Conservation (phyloP, 1,284 basidiomycete species). For the Austropuccinia psidii region DNA sequence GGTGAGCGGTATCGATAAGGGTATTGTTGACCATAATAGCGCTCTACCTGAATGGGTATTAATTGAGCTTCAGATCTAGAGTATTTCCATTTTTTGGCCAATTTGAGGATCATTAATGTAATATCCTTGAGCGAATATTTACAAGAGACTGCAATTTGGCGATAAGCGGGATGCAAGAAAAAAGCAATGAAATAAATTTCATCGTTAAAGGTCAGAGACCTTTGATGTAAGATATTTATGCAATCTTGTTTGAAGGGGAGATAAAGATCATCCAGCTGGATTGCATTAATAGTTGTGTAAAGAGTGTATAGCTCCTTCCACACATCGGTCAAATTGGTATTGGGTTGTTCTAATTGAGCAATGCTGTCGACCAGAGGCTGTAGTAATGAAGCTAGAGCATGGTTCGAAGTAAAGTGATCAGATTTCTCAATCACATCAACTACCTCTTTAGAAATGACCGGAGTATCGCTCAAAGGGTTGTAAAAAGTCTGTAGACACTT, state of each 20-base stretch:
- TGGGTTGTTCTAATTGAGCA: neutral
- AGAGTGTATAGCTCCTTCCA: neutral
- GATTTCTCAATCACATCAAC: neutral
- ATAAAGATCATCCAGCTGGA: neutral
- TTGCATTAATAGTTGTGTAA: neutral
- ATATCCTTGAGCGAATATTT: neutral
- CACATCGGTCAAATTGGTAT: neutral
- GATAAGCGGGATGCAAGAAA: slow-evolving; percentile 8
- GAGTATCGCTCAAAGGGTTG: neutral
- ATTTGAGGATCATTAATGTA: neutral
- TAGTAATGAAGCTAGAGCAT: slow-evolving; percentile 2
- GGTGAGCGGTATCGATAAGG: neutral
- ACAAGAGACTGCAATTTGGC: neutral
- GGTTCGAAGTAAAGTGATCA: slow-evolving; percentile 20
- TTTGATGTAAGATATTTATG: neutral
- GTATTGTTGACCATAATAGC: neutral
- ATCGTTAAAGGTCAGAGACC: neutral
- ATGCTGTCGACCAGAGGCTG: too few species aligned
- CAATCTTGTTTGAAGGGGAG: neutral
- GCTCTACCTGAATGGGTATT: neutral
- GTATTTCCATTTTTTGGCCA: neutral
- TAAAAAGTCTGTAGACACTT: neutral
- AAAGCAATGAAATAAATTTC: neutral
- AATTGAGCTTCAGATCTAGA: neutral
- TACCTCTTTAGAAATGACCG: neutral